Base-by-base conservation (phyloP, 805 yeast species). In the Barnettozyma siamensis region DNA sequence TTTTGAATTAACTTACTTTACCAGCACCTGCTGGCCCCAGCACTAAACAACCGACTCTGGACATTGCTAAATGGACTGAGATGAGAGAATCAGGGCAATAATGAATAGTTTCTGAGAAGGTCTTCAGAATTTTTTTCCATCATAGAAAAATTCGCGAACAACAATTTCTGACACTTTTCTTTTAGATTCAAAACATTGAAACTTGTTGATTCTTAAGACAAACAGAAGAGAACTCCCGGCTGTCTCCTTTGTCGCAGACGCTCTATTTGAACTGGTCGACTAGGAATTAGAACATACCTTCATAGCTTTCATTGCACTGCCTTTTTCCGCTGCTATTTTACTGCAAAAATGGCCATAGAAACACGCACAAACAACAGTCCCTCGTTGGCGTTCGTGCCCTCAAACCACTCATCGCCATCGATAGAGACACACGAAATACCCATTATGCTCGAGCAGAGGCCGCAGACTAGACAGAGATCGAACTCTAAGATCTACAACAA, bases 1-100 rank as follows among this genome's bases (percentile, higher is more conserved):
- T n/a, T 7, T 10, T 18, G 13, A 17, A 45, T 16, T 18, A 13
- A 35, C 38, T 7, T 13, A 60, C 67, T 52, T 84, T 91, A 10
- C 99, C 99, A 9, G 85, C 98, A 30, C 99, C 99, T 1, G 99
- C 99, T 16, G 99, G 99, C 1, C 99, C 99, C 49, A 93, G 64
- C 1, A 89, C 96, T 47, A 93, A 67, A 11, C 88, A 91, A 43
- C 98, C 99, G 2, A 88, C 96, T 65, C 96, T 73, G 3, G 97
- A 88, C 99, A 93, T 91, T 18, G 18, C 15, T 5, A 21, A n/a
- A n/a, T n/a, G n/a, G n/a, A n/a, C n/a, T n/a, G n/a, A n/a, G n/a
- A n/a, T n/a, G n/a, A n/a, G n/a, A n/a, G n/a, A n/a, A n/a, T n/a
- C n/a, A n/a, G n/a, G n/a, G n/a, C n/a, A n/a, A n/a, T n/a, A n/a